phyloP scores from a whole-genome alignment of 495 filamentous ascomycete genomes.

The Cercophora newfieldiana region DNA sequence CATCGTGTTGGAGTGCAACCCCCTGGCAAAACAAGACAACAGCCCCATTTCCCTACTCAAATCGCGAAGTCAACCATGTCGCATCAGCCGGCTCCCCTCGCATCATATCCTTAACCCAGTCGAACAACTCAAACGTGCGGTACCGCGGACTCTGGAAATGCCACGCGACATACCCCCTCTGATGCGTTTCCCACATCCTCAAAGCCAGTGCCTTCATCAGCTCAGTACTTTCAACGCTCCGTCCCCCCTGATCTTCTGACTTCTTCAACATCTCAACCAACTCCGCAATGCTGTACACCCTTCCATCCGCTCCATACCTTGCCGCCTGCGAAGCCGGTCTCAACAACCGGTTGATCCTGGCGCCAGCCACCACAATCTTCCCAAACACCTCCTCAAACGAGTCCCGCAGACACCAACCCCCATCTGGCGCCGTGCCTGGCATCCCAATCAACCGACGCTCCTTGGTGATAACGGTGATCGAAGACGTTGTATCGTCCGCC shows the following conservation, averaged over 20 bases:
- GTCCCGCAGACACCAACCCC: slow-evolving; percentile 19
- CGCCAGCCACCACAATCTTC: slow-evolving; percentile 1
- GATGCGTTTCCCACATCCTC: slow-evolving; percentile 19
- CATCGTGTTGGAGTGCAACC: no score
- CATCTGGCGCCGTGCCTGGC: slow-evolving; percentile 15
- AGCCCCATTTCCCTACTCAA: no score
- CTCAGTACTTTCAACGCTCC: background rate
- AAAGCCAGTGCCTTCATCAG: slow-evolving; percentile 19
- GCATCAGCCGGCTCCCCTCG: background rate
- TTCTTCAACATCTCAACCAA: slow-evolving; percentile 5
- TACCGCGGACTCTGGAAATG: slow-evolving; percentile 15
- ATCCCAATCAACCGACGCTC: slow-evolving; percentile 13
- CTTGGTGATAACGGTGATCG: slow-evolving; percentile 12
- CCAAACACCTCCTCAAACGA: slow-evolving; percentile 13
- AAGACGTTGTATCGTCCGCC: slow-evolving; percentile 15
- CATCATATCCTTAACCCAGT: slow-evolving; percentile 20
- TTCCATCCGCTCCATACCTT: slow-evolving; percentile 9
- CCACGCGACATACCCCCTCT: slow-evolving; percentile 16
- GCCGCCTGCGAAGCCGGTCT: background rate
- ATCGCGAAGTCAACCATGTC: slow-evolving; percentile 6
- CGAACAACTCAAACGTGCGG: slow-evolving; percentile 17
- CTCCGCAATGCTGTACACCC: slow-evolving; percentile 8
- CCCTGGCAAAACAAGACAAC: no score
- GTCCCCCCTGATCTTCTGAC: background rate
- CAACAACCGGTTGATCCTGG: slow-evolving; percentile 16